Conservation (phyloP, 805 yeast genomes). For the Lipomyces starkeyi region DNA sequence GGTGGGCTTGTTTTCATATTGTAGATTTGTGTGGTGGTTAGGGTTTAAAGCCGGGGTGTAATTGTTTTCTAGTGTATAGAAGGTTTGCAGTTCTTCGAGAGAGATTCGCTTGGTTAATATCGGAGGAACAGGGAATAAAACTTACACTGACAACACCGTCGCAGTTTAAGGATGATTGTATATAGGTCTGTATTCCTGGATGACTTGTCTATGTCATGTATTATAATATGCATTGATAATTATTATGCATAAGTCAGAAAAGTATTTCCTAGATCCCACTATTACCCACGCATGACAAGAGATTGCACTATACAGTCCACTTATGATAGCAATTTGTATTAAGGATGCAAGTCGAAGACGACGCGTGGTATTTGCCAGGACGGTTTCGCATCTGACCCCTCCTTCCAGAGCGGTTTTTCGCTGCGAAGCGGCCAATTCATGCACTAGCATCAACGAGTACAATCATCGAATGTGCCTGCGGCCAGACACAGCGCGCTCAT, state of each 20-base stretch:
- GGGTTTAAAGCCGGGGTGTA: background rate
- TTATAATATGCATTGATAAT: no score
- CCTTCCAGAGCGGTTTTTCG: background rate
- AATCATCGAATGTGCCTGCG: background rate
- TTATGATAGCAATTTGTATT: no score
- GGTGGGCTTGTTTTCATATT: background rate
- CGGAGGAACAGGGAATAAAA: background rate
- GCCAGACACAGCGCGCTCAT: no score
- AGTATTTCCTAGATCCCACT: no score
- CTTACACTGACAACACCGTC: background rate
- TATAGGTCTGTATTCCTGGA: background rate
- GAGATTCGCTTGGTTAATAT: background rate
- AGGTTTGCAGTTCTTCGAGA: background rate
- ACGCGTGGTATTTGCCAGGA: no score
- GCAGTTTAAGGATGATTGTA: background rate
- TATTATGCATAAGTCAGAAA: no score
- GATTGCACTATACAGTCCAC: no score
- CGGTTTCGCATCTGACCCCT: no score
- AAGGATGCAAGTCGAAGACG: no score
- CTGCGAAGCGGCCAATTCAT: background rate
- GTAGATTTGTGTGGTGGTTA: background rate
- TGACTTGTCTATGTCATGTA: no score
- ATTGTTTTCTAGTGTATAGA: background rate
- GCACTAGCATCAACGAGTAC: background rate
- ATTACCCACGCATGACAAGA: no score